phyloP scores from a whole-genome alignment of 805 yeast species.

The Ogataea populi-albae region DNA sequence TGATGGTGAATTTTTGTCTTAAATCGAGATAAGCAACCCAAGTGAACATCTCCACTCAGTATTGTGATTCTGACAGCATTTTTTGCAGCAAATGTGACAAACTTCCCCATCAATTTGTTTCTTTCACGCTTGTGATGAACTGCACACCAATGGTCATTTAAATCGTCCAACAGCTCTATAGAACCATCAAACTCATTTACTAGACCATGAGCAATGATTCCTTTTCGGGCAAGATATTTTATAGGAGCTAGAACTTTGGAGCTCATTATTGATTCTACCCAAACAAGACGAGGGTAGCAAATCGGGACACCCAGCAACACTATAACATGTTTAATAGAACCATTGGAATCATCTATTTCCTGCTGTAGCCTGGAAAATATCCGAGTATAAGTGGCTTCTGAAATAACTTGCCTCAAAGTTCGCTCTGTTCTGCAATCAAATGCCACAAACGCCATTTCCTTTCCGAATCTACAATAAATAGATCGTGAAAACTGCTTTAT shows the following conservation, averaged over 20 bases:
- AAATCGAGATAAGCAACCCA: conserved; percentile 80
- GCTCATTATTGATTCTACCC: conserved; percentile 77
- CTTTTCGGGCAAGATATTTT: conserved; percentile 56
- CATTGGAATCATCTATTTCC: conserved; percentile 51
- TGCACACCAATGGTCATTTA: conserved; percentile 97
- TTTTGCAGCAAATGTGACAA: conserved; percentile 64
- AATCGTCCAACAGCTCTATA: conserved; percentile 86
- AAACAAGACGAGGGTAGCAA: conserved; percentile 88
- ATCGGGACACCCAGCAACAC: conserved; percentile 93
- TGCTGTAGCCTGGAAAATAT: conserved; percentile 57
- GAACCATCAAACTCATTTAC: conserved; percentile 92
- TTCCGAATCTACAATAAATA: conserved; percentile 69
- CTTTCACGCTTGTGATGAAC: conserved; percentile 82
- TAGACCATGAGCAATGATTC: conserved; percentile 64
- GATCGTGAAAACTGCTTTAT: conserved; percentile 69
- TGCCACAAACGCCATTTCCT: conserved; percentile 67
- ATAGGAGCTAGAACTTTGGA: conserved; percentile 62
- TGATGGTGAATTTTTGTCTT: conserved; percentile 50
- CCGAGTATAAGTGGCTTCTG: conserved; percentile 51
- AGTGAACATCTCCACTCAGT: conserved; percentile 90
- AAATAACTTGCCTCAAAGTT: conserved; percentile 54
- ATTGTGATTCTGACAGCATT: conserved; percentile 75
- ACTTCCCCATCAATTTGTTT: conserved; percentile 57
- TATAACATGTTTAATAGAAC: conserved; percentile 68
- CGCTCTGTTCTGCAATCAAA: conserved; percentile 94